These are phyloP conservation scores for Amanita pallidorosea DNA, from an alignment of 768 basidiomycete species.

Conservation along the genomic window DNA sequence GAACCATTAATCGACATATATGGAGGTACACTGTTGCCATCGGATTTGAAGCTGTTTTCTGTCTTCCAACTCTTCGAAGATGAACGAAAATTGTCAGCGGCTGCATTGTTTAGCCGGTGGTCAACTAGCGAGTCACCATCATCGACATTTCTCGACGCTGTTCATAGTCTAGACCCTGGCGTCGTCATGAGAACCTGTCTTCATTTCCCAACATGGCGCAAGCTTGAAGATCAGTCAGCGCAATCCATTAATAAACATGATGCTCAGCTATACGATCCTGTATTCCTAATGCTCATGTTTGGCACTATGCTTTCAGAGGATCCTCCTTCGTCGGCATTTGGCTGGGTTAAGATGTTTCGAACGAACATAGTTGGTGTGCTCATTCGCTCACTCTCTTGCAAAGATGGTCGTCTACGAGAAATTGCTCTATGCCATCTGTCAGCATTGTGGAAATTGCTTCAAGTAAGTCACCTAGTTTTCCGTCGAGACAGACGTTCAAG, in stretches of 20 bases:
- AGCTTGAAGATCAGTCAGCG: conserved; percentile 26
- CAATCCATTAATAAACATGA: conserved; percentile 19
- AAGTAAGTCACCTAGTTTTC: conserved; percentile 33
- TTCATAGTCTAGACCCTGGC: conserved; percentile 61
- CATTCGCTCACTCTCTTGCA: conserved; percentile 62
- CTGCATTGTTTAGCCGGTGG: conserved; percentile 58
- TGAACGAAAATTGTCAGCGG: conserved; percentile 54
- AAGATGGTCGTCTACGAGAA: conserved; percentile 46
- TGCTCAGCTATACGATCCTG: conserved; percentile 62
- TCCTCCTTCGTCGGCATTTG: conserved; percentile 45
- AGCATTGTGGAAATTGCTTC: conserved; percentile 45
- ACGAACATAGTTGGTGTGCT: conserved; percentile 70
- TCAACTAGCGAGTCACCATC: conserved; percentile 37
- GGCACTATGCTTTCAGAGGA: conserved; percentile 52
- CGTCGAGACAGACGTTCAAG: neutral
- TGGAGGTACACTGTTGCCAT: conserved; percentile 50
- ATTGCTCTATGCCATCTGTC: conserved; percentile 53
- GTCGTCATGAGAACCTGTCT: conserved; percentile 62
- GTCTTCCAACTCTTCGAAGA: conserved; percentile 74
- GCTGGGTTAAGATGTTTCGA: conserved; percentile 83
- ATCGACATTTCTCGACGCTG: conserved; percentile 44
- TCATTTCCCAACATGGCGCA: conserved; percentile 58
- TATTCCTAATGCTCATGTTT: conserved; percentile 62
- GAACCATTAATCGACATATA: conserved; percentile 72
- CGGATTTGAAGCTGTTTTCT: conserved; percentile 60